Percentiles rank a stretch among this genome's conserved stretches.
phyloP scores from a whole-genome alignment of 2,329 filamentous ascomycete genomes.

The Hypoxylon sp. region DNA sequence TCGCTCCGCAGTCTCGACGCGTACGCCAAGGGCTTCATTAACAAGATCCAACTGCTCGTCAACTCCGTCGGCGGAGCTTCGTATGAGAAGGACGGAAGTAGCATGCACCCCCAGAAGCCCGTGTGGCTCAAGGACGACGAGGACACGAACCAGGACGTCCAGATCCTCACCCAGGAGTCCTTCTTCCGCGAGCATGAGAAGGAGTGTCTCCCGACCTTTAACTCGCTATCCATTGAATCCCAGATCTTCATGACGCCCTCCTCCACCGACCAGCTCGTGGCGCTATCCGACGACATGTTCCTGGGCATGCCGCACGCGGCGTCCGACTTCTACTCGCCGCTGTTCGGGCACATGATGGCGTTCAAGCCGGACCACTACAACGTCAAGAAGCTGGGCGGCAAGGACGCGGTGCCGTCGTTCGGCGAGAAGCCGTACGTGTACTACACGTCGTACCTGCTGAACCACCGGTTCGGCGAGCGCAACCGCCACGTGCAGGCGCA shows the following conservation, averaged over 20 bases:
- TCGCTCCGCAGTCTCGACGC: conserved; percentile 53
- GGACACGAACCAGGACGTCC: conserved; percentile 43
- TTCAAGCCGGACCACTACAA: conserved; percentile 55
- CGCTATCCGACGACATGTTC: conserved; percentile 55
- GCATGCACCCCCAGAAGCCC: conserved; percentile 47
- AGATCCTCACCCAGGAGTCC: conserved; percentile 52
- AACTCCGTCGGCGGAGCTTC: conserved; percentile 48
- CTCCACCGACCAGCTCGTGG: conserved; percentile 50
- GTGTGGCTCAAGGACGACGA: conserved; percentile 49
- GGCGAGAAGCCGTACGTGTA: conserved; percentile 55
- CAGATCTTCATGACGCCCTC: conserved; percentile 54
- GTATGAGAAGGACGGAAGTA: conserved; percentile 35
- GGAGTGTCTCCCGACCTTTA: conserved; percentile 53
- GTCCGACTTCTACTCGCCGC: conserved; percentile 53
- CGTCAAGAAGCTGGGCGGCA: conserved; percentile 39
- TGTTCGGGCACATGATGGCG: conserved; percentile 53
- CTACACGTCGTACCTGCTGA: conserved; percentile 55
- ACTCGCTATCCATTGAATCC: conserved; percentile 54
- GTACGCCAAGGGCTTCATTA: conserved; percentile 51
- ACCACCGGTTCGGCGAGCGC: conserved; percentile 54
- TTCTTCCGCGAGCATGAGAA: conserved; percentile 51
- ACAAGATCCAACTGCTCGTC: conserved; percentile 54
- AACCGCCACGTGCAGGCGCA: conserved; percentile 54
- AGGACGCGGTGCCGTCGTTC: conserved; percentile 49
- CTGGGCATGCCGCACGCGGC: conserved; percentile 52